Evolutionary conservation across 805 yeast species (phyloP), one percentile per base, ranked within the genome.

Genomic region (Candida patagonica): DNA sequence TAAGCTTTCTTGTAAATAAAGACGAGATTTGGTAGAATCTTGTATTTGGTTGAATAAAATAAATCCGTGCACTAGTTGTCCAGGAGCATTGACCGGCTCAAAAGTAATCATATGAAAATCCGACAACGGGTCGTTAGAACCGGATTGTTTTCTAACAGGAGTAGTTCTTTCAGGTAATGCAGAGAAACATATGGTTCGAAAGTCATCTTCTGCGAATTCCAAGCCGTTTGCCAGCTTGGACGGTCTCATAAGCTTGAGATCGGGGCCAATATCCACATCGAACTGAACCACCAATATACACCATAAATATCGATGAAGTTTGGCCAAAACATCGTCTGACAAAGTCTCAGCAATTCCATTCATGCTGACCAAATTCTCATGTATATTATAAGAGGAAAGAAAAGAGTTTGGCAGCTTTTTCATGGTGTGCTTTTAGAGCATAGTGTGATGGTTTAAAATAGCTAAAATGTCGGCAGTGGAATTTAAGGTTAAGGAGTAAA

Each of bases 301-400:
- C 25, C 37, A 22, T 13, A 41, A 36, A 50, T 52, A 50, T 10
- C 51, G 41, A 26, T 31, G 29, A 6, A 45, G 30, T 5, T 19
- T 22, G 17, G 38, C 4, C 3, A 17, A 19, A 24, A 13, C 13
- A n/a, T 10, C 16, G 20, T n/a, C 30, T 23, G 46, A 32, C 7
- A 30, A 35, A 6, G 24, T 36, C 27, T 26, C 34, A 10, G 22
- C 27, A 7, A 25, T 41, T 23, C 13, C 38, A 30, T 9, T 37
- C 24, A 5, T 16, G 1, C 37, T 36, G 15, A 52, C 45, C 30
- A 52, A 42, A 16, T 45, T 36, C 35, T 53, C 54, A 33, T 53
- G 55, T 48, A 51, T 48, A 12, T 44, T 77, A 75, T 49, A 79
- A 76, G 26, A 63, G 59, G 46, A 59, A 65, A 47, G 55, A 73